phyloP scores from a whole-genome alignment of 1,284 basidiomycete species.

The Irpex lacteus region DNA sequence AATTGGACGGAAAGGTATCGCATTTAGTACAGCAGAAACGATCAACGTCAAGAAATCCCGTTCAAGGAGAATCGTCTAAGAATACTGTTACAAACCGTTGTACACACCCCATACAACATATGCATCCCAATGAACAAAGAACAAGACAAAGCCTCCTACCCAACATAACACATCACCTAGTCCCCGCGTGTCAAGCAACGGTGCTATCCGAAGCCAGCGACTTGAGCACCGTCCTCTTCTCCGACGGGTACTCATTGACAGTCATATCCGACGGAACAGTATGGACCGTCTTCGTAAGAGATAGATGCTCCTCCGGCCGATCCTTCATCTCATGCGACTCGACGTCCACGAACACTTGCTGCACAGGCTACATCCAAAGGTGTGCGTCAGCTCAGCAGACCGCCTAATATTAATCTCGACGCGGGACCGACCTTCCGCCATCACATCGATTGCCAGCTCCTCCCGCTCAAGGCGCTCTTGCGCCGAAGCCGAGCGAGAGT shows the following conservation, averaged over 20 bases:
- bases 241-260: not conserved
- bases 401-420: not conserved
- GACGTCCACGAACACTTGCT: constrained; percentile 31
- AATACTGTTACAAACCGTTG: not conserved
- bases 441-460: not conserved
- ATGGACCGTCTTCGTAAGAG: not conserved
- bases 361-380: constrained; percentile 17
- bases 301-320: constrained; percentile 12
- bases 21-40: not conserved
- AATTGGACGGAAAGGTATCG: not conserved
- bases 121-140: too few species aligned
- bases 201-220: not conserved
- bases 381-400: not conserved
- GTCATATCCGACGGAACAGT: not conserved
- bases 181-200: not conserved
- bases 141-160: not conserved
- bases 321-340: constrained; percentile 32
- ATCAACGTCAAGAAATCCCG: not conserved
- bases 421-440: not conserved
- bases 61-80: not conserved
- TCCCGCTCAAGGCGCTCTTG: not conserved
- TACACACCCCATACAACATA: not conserved
- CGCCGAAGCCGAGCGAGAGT: not conserved
- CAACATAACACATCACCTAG: not conserved
- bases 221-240: not conserved